Evolutionary conservation across 164 flowering plant genomes (phyloP), one percentile per base, ranked within the genome.

Genomic region (Vitis rupestris): DNA sequence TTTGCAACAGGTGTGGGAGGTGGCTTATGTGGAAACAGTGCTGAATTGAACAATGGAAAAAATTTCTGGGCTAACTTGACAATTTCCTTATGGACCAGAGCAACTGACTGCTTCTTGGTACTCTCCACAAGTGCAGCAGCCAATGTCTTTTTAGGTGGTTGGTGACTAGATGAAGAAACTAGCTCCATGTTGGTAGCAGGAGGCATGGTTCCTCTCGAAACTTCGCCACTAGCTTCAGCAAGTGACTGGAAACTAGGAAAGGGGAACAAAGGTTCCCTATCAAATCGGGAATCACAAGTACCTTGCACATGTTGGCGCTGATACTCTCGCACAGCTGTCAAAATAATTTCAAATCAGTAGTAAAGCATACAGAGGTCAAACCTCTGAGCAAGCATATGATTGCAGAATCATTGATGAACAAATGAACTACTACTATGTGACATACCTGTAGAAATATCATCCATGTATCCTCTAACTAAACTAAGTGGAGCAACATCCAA

Each of bases 21-120:
- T 78, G 98, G 99, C 85, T 89, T 91, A 70, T 90, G 93, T 4
- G 99, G 99, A 81, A 84, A 96, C 61, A 96, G 75, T 64, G 91
- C 87, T n/a, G 91, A 81, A 82, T 96, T 96, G 70, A 96, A 96
- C 51, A 93, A 69, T 12, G 88, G 84, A 68, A 82, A 77, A 73
- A 96, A 96, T 69, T 83, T 84, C 76, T 80, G 81, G 2, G 89
- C 87, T 70, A 93, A 78, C 71, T 85, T 82, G 47, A 82, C 87
- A 72, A 96, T 85, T 53, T 85, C 76, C 77, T 82, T 89, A 10
- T 90, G 94, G 61, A 90, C 99, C 67, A 79, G 79, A 70, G 97
- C 97, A 83, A 96, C 83, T 65, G 97, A 82, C 74, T 88, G 90
- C 75, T 84, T 89, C 87, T 86, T 96, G 50, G 92, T 82, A 66